phyloP scores from a whole-genome alignment of 768 basidiomycete genomes.

The Myochromella boudieri region DNA sequence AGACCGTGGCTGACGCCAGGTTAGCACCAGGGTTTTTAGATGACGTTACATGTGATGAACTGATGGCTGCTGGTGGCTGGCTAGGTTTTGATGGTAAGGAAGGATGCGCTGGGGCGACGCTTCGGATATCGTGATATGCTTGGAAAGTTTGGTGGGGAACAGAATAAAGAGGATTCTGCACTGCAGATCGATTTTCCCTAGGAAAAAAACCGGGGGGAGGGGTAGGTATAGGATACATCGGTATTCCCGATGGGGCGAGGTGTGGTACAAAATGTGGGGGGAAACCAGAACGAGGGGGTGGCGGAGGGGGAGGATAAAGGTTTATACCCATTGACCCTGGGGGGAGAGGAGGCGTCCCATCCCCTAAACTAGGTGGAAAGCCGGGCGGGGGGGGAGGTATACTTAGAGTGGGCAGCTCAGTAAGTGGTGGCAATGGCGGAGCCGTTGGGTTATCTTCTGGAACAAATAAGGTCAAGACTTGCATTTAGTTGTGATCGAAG shows the following conservation, averaged over 20 bases:
- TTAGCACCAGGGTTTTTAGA: conserved; percentile 33
- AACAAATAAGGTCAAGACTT: conserved; percentile 1
- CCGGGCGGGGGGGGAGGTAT: conserved; percentile 26
- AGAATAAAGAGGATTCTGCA: conserved; percentile 78
- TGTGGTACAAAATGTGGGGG: conserved; percentile 21
- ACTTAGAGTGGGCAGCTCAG: conserved; percentile 25
- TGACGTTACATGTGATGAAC: conserved; percentile 26
- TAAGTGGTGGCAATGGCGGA: conserved; percentile 16
- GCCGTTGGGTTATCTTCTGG: conserved; percentile 6
- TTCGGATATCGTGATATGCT: conserved; percentile 55
- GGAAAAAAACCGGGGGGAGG: conserved; percentile 72
- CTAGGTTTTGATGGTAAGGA: conserved; percentile 44
- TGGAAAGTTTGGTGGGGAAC: conserved; percentile 80
- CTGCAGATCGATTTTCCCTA: conserved; percentile 46
- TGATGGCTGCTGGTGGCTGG: conserved; percentile 18
- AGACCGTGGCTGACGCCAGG: conserved; percentile 59
- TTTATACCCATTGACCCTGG: conserved; percentile 24
- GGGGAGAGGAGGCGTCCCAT: conserved; percentile 25
- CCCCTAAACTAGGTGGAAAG: conserved; percentile 10
- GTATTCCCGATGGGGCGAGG: conserved; percentile 27
- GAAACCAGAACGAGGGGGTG: conserved; percentile 20
- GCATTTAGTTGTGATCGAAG: not conserved
- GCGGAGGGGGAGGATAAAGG: conserved; percentile 23
- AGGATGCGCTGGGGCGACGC: conserved; percentile 33
- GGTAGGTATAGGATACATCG: conserved; percentile 30